A percentile compares a stretch with the other conserved stretches of the same genome.
Conservation (phyloP, 2,329 filamentous ascomycete genomes). For the Sclerotinia borealis region DNA sequence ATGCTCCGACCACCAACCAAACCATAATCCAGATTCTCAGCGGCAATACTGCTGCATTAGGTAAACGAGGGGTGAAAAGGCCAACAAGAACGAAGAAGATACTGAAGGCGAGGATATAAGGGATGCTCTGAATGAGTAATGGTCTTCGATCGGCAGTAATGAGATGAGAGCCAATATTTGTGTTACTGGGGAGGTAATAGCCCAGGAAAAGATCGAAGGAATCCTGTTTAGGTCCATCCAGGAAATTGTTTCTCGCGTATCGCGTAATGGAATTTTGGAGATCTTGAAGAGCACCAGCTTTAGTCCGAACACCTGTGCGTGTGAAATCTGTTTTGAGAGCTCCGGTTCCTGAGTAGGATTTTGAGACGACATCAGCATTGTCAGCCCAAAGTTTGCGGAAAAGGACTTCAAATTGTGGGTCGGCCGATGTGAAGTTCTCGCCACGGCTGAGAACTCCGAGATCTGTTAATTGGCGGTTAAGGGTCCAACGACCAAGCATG, state of each 20-base stretch:
- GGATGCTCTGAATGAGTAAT: slow-evolving; percentile 83
- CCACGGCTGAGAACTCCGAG: slow-evolving; percentile 71
- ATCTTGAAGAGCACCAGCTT: slow-evolving; percentile 77
- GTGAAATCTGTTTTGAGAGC: slow-evolving; percentile 98
- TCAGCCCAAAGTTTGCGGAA: slow-evolving; percentile 99
- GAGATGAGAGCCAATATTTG: slow-evolving; percentile 54
- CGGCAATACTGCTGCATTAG: slow-evolving; percentile 72
- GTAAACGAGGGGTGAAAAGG: slow-evolving; percentile 63
- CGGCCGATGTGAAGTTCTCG: slow-evolving; percentile 68
- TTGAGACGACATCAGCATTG: slow-evolving; percentile 92
- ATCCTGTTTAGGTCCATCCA: slow-evolving; percentile 90
- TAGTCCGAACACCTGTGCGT: slow-evolving; percentile 84
- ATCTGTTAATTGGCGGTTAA: slow-evolving; percentile 85
- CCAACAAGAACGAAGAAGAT: slow-evolving; percentile 76
- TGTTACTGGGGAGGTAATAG: slow-evolving; percentile 69
- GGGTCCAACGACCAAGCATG: slow-evolving; percentile 84
- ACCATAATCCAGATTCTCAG: slow-evolving; percentile 76
- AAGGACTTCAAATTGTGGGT: slow-evolving; percentile 75
- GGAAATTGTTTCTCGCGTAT: slow-evolving; percentile 91
- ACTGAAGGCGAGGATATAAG: slow-evolving; percentile 73
- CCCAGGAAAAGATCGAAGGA: slow-evolving; percentile 93
- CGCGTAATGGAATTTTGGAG: slow-evolving; percentile 81
- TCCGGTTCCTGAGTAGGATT: slow-evolving; percentile 89
- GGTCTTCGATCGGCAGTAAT: slow-evolving; percentile 83
- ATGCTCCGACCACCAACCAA: slow-evolving; percentile 64